Conservation (phyloP, 441 rosid species). For the Monsonia emarginata region DNA sequence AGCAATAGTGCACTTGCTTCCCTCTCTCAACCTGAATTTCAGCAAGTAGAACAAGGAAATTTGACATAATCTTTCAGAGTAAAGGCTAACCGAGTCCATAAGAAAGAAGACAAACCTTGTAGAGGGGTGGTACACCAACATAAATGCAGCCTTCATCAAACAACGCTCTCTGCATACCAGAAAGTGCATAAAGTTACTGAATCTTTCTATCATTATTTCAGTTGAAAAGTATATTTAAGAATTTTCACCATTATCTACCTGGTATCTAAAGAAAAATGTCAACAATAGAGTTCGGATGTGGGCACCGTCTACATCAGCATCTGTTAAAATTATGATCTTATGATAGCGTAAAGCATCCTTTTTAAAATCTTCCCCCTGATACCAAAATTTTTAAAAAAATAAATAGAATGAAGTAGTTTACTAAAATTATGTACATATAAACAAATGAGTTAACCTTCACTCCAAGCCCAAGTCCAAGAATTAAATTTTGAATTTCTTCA, state of each 20-base stretch:
- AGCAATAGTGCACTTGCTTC: conserved; percentile 58
- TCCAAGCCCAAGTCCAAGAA: conserved; percentile 86
- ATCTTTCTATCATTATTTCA: neutral
- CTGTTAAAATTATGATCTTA: conserved; percentile 83
- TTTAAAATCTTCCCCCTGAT: conserved; percentile 83
- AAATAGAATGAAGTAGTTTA: conserved; percentile 13
- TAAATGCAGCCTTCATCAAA: conserved; percentile 86
- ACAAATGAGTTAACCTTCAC: conserved; percentile 45
- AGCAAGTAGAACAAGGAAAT: conserved; percentile 9
- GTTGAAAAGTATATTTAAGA: neutral
- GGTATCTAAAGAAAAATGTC: conserved; percentile 92
- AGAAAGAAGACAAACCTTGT: conserved; percentile 45
- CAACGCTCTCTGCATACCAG: conserved; percentile 57
- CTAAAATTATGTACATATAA: neutral
- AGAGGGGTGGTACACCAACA: conserved; percentile 93
- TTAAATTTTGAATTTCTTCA: conserved; percentile 88
- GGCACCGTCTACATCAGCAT: conserved; percentile 99
- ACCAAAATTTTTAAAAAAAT: conserved; percentile 10
- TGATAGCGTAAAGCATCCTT: conserved; percentile 83
- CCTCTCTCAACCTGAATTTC: conserved; percentile 78
- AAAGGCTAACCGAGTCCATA: conserved; percentile 9
- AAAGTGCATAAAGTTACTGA: conserved; percentile 7
- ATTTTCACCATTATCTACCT: conserved; percentile 37
- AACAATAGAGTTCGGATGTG: conserved; percentile 82
- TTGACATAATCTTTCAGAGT: conserved; percentile 7